Base-by-base conservation (phyloP, 2,329 filamentous ascomycete species). In the Ambrosiella beaveri region DNA sequence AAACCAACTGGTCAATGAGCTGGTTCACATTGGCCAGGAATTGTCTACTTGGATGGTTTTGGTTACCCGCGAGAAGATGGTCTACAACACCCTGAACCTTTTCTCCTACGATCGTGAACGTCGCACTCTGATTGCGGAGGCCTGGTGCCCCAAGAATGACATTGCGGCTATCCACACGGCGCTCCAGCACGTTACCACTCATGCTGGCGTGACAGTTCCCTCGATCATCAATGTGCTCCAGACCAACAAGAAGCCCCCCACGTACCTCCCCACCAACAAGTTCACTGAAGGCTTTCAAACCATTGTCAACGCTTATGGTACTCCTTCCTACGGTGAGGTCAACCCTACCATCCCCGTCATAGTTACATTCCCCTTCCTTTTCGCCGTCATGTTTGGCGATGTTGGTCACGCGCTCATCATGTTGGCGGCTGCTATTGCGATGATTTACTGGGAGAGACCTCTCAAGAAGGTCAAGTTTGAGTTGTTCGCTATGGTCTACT, bases 331-430 rank as follows among this genome's bases (percentile, higher is more conserved):
- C 72, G 86, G 86, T 64, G 93, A 98, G 73, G 86, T 96, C 70
- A 98, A 98, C 72, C 93, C 93, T 59, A 91, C 89, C 62, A 78
- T 98, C 19, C 91, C 91, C 41, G 93, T 95, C 56, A 89, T 97
- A 64, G 84, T 98, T 63, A 98, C 93, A 5, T 98, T 98, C 72
- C 93, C 94, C n/a, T 98, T 98, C 76, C 77, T 98, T 62, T 98
- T 98, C 68, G 93, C 93, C 54, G 93, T 98, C 80, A 98, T 98
- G 93, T 98, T 98, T 68, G 94, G 93, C 75, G 93, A 98, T 71
- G 84, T 95, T 60, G 94, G 93, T 56, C 93, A 98, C 67, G 93
- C 91, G 63, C 71, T 84, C 63, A 86, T 98, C 69, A 95, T 98
- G 86, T 77, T 91, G 49, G 68, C 81, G 58, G 86, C 88, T 59